Evolutionary conservation across 441 rosid genomes (phyloP).

Genomic region (Lagerstroemia fauriei): DNA sequence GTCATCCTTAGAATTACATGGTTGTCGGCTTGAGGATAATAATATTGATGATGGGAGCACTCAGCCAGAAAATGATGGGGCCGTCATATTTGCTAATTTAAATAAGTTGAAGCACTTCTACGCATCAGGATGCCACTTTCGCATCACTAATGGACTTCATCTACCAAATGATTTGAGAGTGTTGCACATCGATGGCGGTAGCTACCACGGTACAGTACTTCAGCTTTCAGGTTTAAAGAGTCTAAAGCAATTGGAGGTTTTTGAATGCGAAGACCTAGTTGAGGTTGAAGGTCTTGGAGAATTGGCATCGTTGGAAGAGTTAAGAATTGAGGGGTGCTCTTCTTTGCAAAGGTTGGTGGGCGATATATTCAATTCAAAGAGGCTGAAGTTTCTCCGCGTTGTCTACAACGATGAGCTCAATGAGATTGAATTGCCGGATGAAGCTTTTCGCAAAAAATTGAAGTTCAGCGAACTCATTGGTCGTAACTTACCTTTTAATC

Average conservation of each 20-base stretch:
- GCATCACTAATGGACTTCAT: not conserved
- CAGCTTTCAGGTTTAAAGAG: slow-evolving; percentile 3
- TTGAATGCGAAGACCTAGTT: not conserved
- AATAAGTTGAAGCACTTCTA: no score
- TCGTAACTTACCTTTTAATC: not conserved
- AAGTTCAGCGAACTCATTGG: not conserved
- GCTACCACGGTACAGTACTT: not conserved
- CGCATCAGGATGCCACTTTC: not conserved
- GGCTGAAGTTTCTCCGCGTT: not conserved
- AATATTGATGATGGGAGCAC: no score
- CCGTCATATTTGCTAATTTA: no score
- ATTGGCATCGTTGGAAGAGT: not conserved
- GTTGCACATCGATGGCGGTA: not conserved
- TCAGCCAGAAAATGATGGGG: no score
- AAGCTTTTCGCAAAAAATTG: not conserved
- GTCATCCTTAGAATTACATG: no score
- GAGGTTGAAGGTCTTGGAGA: not conserved
- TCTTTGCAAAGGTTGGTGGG: slow-evolving; percentile 1
- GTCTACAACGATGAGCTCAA: not conserved
- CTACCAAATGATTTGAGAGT: not conserved
- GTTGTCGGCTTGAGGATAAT: no score
- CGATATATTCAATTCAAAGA: not conserved
- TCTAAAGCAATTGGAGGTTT: not conserved
- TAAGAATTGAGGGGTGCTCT: not conserved
- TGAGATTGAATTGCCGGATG: not conserved